Conservation (phyloP, 257 asterid genomes). For the Nicotiana noctiflora region DNA sequence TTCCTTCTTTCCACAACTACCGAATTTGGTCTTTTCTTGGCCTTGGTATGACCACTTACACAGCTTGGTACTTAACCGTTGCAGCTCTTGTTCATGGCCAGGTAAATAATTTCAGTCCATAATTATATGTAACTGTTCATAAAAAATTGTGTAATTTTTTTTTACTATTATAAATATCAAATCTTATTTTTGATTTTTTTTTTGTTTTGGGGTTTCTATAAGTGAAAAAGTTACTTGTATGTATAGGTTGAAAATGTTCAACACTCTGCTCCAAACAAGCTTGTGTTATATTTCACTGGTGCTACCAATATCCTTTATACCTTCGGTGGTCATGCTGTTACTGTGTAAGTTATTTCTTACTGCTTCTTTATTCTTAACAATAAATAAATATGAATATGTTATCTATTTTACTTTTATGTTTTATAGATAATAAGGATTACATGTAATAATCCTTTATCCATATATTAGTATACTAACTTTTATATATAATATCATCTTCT, state of each 20-base stretch:
- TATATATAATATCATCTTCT: not conserved
- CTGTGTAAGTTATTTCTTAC: conserved; percentile 56
- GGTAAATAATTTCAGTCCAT: conserved; percentile 25
- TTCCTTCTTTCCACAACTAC: conserved; percentile 97
- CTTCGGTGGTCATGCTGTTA: conserved; percentile 98
- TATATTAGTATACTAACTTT: not conserved
- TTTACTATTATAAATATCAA: too few species aligned
- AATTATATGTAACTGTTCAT: not conserved
- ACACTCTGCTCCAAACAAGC: conserved; percentile 71
- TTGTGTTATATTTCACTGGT: conserved; percentile 87
- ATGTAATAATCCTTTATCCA: not conserved
- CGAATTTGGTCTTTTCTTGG: conserved; percentile 94
- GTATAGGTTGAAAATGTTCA: conserved; percentile 58
- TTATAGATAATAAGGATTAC: not conserved
- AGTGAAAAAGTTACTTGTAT: not conserved
- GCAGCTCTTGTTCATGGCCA: conserved; percentile 82
- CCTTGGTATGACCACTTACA: conserved; percentile 96
- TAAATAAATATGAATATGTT: not conserved
- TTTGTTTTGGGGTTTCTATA: not conserved
- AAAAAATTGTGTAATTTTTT: too few species aligned
- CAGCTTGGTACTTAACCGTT: conserved; percentile 85
- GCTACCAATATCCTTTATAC: conserved; percentile 94
- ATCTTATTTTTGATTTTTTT: not conserved
- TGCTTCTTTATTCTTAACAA: not conserved
- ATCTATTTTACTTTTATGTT: not conserved